Conservation (phyloP, 768 basidiomycete species). For the Tubosaeta brunneosetosa region DNA sequence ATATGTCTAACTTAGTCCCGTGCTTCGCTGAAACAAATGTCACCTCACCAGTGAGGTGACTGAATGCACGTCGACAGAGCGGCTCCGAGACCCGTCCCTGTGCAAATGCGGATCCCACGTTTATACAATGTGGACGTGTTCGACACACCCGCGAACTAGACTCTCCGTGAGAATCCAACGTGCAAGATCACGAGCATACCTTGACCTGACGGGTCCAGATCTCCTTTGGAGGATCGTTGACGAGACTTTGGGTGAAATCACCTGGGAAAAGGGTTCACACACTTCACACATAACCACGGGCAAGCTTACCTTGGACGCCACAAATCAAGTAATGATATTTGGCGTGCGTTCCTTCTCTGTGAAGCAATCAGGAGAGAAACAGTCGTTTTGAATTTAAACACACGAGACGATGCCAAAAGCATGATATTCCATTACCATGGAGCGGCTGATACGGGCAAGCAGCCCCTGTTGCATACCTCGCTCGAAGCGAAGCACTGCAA, state of each 20-base stretch:
- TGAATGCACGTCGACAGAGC: slow-evolving; percentile 78
- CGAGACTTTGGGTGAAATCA: slow-evolving; percentile 72
- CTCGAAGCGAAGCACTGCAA: slow-evolving; percentile 72
- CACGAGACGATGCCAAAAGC: slow-evolving; percentile 78
- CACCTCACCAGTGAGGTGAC: slow-evolving; percentile 59
- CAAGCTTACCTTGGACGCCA: slow-evolving; percentile 59
- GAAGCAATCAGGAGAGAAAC: slow-evolving; percentile 8
- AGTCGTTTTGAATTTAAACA: slow-evolving; percentile 16
- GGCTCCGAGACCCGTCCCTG: slow-evolving; percentile 77
- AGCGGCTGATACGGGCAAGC: slow-evolving; percentile 67
- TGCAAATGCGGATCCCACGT: slow-evolving; percentile 77
- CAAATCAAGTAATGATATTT: slow-evolving; percentile 79
- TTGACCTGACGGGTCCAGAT: slow-evolving; percentile 81
- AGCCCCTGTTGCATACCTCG: slow-evolving; percentile 85
- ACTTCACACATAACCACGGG: not conserved
- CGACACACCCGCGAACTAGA: slow-evolving; percentile 73
- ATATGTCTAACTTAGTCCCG: not conserved
- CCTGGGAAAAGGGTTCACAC: slow-evolving; percentile 31
- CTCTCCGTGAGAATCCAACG: slow-evolving; percentile 3
- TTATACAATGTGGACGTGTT: slow-evolving; percentile 78
- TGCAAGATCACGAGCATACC: slow-evolving; percentile 34
- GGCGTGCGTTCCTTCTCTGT: slow-evolving; percentile 65
- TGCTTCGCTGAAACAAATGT: not conserved
- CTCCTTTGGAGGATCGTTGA: slow-evolving; percentile 61
- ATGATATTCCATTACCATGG: slow-evolving; percentile 75